Evolutionary conservation across 192 early-diverging fungal genomes (phyloP).

Genomic region (Coemansia sp.): DNA sequence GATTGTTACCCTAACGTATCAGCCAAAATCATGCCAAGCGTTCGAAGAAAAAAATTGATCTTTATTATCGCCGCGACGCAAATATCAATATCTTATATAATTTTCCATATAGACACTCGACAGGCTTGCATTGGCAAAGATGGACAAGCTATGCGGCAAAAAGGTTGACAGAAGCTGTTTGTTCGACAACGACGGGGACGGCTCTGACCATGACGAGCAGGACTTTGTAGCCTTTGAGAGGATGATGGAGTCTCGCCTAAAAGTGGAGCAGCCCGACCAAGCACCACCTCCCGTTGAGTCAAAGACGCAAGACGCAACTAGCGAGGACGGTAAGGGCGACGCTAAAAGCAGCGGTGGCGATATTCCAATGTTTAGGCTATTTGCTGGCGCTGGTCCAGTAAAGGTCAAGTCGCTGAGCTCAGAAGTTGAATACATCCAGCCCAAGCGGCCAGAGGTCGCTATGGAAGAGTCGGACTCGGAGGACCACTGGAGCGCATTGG

Average conservation of each 20-base stretch:
- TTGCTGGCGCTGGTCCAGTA: constrained; percentile 41
- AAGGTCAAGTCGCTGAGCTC: constrained; percentile 32
- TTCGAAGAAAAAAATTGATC: too few species aligned
- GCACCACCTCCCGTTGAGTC: neutral
- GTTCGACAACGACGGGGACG: constrained; percentile 26
- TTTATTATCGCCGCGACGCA: too few species aligned
- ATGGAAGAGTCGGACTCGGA: constrained; percentile 49
- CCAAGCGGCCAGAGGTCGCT: constrained; percentile 26
- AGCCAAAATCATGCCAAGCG: neutral
- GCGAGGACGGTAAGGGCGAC: neutral
- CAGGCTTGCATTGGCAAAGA: neutral
- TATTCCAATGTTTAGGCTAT: constrained; percentile 40
- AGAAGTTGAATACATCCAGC: constrained; percentile 21
- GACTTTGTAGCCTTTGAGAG: constrained; percentile 44
- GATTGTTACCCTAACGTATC: constrained; percentile 9
- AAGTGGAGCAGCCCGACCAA: neutral
- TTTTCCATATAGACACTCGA: neutral
- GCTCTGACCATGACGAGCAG: constrained; percentile 17
- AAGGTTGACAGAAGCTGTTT: constrained; percentile 37
- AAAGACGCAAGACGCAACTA: neutral
- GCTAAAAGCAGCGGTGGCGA: neutral
- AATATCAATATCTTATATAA: too few species aligned
- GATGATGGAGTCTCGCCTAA: constrained; percentile 43
- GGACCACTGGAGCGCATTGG: constrained; percentile 44
- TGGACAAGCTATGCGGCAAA: constrained; percentile 22